These are phyloP conservation scores for Zalaria sp. DNA, from an alignment of 2,329 filamentous ascomycete genomes.

Conservation along the genomic window DNA sequence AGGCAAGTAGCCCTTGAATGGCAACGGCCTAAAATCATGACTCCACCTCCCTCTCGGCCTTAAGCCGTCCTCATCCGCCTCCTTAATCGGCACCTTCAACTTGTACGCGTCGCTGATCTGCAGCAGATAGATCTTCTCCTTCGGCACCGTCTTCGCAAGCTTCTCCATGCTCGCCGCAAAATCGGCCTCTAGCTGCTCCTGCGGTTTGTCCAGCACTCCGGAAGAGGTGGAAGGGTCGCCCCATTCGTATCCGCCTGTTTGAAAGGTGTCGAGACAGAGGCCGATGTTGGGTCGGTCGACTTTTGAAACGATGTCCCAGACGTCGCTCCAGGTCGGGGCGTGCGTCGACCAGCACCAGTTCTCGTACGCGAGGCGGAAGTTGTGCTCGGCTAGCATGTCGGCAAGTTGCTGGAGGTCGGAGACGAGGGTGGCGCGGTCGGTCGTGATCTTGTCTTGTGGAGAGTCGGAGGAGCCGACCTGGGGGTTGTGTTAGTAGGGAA, in stretches of 20 bases:
- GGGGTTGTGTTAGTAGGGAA: neutral
- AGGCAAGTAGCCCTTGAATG: constrained; percentile 58
- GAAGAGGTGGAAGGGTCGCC: constrained; percentile 53
- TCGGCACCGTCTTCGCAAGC: constrained; percentile 42
- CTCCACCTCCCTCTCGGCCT: constrained; percentile 56
- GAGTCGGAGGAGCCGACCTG: constrained; percentile 51
- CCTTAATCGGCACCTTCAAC: constrained; percentile 40
- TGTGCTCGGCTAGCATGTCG: constrained; percentile 43
- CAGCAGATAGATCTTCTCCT: constrained; percentile 58
- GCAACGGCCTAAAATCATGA: constrained; percentile 53
- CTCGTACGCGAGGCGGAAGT: constrained; percentile 56
- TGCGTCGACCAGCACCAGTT: constrained; percentile 73
- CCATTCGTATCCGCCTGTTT: constrained; percentile 59
- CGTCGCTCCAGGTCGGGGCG: constrained; percentile 52
- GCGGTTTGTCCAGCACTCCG: constrained; percentile 37
- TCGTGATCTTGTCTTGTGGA: constrained; percentile 34
- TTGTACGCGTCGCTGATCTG: constrained; percentile 66
- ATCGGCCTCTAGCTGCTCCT: constrained; percentile 5
- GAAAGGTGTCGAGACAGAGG: constrained; percentile 66
- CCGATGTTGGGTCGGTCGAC: constrained; percentile 54
- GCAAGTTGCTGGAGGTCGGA: constrained; percentile 49
- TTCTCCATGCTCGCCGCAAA: constrained; percentile 43
- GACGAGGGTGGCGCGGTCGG: constrained; percentile 37
- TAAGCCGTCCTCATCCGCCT: constrained; percentile 37
- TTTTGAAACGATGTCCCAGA: constrained; percentile 52